Percentiles rank a stretch among this genome's conserved stretches.
Conservation (phyloP, 352 stramenopile species). For the Phytophthora idaei region DNA sequence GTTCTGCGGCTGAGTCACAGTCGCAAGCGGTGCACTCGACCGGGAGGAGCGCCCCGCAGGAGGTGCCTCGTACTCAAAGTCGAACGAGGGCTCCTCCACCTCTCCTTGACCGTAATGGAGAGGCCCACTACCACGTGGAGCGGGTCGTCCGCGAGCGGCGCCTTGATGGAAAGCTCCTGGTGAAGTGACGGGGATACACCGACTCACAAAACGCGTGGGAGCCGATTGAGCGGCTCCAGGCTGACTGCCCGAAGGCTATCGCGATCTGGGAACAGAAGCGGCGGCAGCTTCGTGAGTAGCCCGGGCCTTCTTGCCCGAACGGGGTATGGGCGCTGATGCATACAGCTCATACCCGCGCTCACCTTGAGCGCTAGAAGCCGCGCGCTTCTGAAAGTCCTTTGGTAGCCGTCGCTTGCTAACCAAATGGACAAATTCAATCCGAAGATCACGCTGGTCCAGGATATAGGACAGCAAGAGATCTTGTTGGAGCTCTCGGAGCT, state of each 20-base stretch:
- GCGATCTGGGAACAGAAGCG: not conserved
- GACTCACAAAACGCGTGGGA: not conserved
- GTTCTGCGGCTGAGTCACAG: not conserved
- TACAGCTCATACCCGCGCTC: not conserved
- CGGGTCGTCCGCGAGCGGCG: not conserved
- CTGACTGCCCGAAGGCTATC: not conserved
- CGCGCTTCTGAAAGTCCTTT: not conserved
- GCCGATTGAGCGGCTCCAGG: not conserved
- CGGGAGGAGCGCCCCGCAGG: not conserved
- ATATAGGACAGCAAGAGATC: not conserved
- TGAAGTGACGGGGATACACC: not conserved
- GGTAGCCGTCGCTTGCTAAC: not conserved
- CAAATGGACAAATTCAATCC: not conserved
- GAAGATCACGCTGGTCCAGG: not conserved
- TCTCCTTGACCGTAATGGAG: not conserved
- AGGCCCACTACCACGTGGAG: not conserved
- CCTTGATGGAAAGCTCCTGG: not conserved
- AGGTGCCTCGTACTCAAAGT: not conserved
- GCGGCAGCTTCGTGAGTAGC: not conserved
- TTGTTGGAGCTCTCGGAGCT: not conserved
- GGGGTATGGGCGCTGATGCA: not conserved
- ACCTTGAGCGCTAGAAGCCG: not conserved
- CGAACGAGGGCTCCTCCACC: not conserved
- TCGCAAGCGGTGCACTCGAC: not conserved
- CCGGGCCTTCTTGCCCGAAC: not conserved